Evolutionary conservation across 345 rosid genomes (phyloP), one percentile per base, ranked within the genome.

Genomic region (Rhizophora apiculata): DNA sequence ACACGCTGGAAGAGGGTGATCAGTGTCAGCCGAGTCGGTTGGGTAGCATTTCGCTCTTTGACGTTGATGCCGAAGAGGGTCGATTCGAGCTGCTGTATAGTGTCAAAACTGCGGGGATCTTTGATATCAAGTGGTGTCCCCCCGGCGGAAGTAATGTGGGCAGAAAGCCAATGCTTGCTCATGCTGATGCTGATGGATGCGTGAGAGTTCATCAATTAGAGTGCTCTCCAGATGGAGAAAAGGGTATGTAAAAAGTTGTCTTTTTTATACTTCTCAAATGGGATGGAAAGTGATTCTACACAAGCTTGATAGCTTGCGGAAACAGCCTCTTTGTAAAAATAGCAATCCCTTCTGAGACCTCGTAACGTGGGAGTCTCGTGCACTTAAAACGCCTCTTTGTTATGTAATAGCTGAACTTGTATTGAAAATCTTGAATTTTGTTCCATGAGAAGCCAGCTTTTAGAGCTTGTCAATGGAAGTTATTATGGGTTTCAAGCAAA

Each of bases 111-210:
- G 81, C 88, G 0, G 97, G 94, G 60, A 85, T 90, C 62, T 95
- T 95, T 56, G 91, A 92, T 79, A 84, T 92, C 36, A 90, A 85
- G 76, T 93, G 96, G 98, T 84, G 81, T 37, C 88, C 82, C 3
- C 68, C 71, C 59, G 83, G 84, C 11, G 62, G 75, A 11, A 68
- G 66, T 70, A 39, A 39, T 39, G 72, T 48, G 5, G 77, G 80
- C 49, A 9, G 27, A 55, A 55, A 13, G 24, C 84, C 88, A 60
- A 62, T 84, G 36, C 86, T 91, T 77, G 93, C 93, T 70, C 93
- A 85, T 65, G 90, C 93, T 63, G 96, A 87, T 72, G 94, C 93
- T 20, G 89, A 84, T 69, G 97, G 97, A 5, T 83, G 63, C 81
- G 79, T 91, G 79, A 83, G 82, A 72, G 78, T 89, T 74, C 82